phyloP scores from a whole-genome alignment of 208 protist species.

The Leishmania braziliensis region DNA sequence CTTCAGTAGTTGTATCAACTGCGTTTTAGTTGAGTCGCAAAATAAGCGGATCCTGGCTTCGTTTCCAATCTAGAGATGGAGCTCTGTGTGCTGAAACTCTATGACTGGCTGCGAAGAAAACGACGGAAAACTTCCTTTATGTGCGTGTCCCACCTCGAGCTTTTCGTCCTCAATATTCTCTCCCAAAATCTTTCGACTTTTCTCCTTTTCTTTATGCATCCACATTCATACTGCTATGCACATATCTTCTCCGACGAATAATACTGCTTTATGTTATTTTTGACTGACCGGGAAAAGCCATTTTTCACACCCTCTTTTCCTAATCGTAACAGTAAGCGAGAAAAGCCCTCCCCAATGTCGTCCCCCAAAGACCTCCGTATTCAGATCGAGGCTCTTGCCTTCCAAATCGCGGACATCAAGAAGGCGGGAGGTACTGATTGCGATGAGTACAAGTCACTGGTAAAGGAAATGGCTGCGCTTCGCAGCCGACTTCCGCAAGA shows the following conservation, averaged over 20 bases:
- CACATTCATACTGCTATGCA: neutral
- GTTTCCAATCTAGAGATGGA: neutral
- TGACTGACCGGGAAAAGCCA: neutral
- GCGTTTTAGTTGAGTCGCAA: neutral
- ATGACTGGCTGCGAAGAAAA: neutral
- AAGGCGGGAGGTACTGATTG: conserved; percentile 61
- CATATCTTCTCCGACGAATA: neutral
- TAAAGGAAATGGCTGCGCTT: conserved; percentile 78
- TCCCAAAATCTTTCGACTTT: neutral
- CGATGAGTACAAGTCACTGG: conserved; percentile 71
- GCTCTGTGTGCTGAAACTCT: neutral
- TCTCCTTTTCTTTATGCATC: neutral
- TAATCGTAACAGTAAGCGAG: neutral
- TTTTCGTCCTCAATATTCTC: neutral
- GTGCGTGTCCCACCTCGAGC: too few species aligned
- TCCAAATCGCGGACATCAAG: conserved; percentile 70
- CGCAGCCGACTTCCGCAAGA: conserved; percentile 50
- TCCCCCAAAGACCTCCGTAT: conserved; percentile 53
- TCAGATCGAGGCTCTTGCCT: conserved; percentile 76
- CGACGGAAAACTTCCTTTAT: neutral
- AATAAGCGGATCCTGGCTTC: neutral
- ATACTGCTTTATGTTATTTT: neutral
- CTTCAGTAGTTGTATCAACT: neutral
- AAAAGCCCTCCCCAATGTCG: conserved; percentile 34
- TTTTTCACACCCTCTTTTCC: neutral